Percentiles rank a stretch among this genome's conserved stretches.
phyloP scores from a whole-genome alignment of 257 asterid genomes.

The Osmanthus fragrans region DNA sequence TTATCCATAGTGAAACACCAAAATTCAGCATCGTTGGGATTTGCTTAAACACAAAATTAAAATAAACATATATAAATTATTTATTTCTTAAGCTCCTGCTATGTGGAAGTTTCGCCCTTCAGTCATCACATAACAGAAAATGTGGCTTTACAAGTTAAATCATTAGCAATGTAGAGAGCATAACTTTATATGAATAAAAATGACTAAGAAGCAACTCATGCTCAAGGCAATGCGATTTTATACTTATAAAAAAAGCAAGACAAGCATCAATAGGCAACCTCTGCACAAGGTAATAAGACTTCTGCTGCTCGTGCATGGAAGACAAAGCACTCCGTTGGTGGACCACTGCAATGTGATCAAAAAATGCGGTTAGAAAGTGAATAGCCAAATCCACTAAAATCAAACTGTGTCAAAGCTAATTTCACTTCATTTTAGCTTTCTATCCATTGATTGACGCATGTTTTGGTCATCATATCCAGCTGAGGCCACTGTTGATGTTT shows the following conservation, averaged over 20 bases:
- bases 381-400: not conserved
- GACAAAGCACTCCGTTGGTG: slow-evolving; percentile 93
- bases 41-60: slow-evolving; percentile 7
- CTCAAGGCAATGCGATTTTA: slow-evolving; percentile 11
- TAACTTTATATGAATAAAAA: not conserved
- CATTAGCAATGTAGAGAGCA: not conserved
- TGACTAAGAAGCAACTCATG: slow-evolving; percentile 1
- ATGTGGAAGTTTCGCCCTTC: slow-evolving; percentile 7
- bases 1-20: not conserved
- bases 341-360: slow-evolving; percentile 66
- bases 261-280: slow-evolving; percentile 43
- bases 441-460: not conserved
- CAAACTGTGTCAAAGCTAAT: slow-evolving; percentile 14
- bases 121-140: not conserved
- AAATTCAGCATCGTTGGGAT: not conserved
- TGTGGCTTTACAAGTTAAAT: not conserved
- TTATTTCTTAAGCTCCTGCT: slow-evolving; percentile 7
- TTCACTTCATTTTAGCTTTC: slow-evolving; percentile 2
- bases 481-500: not conserved
- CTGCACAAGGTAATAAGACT: slow-evolving; percentile 58
- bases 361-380: slow-evolving; percentile 21
- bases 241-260: slow-evolving; percentile 10
- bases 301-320: slow-evolving; percentile 89
- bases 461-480: not conserved
- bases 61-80: not conserved